Evolutionary conservation across 1,284 basidiomycete genomes (phyloP).

Genomic region (Apiotrichum montevideense): DNA sequence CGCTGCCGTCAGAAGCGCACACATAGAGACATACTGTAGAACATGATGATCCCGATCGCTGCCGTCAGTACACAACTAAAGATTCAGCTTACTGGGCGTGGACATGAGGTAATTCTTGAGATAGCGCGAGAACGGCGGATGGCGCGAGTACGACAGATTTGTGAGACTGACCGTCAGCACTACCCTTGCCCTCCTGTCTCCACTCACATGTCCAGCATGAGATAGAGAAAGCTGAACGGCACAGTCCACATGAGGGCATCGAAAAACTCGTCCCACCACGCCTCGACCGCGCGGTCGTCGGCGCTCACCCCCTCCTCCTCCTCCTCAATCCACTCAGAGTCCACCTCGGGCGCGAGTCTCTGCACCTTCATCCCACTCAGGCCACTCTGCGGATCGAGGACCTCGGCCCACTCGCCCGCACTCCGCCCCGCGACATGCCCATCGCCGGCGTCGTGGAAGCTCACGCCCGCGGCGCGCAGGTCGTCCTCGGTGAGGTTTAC

Average conservation of each 20-base stretch:
- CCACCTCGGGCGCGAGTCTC: not conserved
- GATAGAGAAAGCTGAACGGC: slow-evolving; percentile 41
- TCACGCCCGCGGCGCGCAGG: slow-evolving; percentile 15
- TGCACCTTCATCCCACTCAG: not conserved
- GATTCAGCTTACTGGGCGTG: slow-evolving; percentile 9
- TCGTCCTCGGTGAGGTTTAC: slow-evolving; percentile 13
- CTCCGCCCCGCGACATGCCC: not conserved
- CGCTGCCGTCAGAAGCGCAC: slow-evolving; percentile 17
- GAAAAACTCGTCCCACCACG: slow-evolving; percentile 44
- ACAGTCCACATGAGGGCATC: slow-evolving; percentile 40
- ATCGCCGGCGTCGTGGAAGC: slow-evolving; percentile 2
- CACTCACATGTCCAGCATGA: slow-evolving; percentile 44
- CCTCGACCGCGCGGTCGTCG: slow-evolving; percentile 6
- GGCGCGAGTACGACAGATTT: slow-evolving; percentile 13
- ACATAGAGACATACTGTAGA: slow-evolving; percentile 28
- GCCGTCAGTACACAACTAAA: not conserved
- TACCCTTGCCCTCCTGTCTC: not conserved
- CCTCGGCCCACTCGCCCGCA: slow-evolving; percentile 1
- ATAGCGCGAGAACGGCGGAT: slow-evolving; percentile 6
- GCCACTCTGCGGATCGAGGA: not conserved
- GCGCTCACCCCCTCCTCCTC: slow-evolving; percentile 1
- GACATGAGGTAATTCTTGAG: slow-evolving; percentile 14
- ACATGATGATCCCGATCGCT: slow-evolving; percentile 38
- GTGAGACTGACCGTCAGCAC: slow-evolving; percentile 11
- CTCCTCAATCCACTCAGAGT: not conserved